Conservation (phyloP, 1,139 yeast species). For the Pichia sp. region DNA sequence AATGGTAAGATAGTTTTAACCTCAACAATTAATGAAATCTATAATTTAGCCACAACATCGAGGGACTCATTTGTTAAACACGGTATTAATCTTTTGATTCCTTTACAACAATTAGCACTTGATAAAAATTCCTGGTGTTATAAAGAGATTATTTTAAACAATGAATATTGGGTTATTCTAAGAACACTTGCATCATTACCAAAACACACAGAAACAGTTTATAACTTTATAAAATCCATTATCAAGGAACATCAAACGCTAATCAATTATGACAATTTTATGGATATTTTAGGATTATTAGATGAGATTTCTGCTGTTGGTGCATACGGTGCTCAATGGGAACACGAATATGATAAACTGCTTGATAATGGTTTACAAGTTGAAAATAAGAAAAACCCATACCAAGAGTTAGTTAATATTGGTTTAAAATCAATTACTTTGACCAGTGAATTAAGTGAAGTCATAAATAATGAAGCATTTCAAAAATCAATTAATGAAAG, state of each 20-base stretch:
- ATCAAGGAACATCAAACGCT: constrained; percentile 35
- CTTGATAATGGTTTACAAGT: constrained; percentile 38
- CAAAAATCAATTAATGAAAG: constrained; percentile 26
- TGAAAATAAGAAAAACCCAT: constrained; percentile 40
- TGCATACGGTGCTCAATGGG: constrained; percentile 73
- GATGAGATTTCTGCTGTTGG: constrained; percentile 83
- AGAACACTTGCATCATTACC: constrained; percentile 53
- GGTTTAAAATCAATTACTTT: constrained; percentile 59
- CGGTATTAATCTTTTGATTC: constrained; percentile 47
- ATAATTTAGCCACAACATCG: constrained; percentile 28
- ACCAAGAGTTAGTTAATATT: constrained; percentile 46
- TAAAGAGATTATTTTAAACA: constrained; percentile 33
- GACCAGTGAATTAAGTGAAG: constrained; percentile 44
- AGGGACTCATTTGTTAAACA: constrained; percentile 38
- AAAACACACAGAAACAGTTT: constrained; percentile 43
- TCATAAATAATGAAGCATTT: constrained; percentile 29
- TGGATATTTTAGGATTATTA: constrained; percentile 59
- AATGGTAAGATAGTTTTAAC: constrained; percentile 21
- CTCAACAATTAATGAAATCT: constrained; percentile 29
- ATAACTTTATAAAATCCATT: constrained; percentile 42
- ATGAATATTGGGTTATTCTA: constrained; percentile 58
- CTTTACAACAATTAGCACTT: constrained; percentile 43
- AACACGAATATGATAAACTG: constrained; percentile 48
- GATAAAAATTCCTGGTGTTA: constrained; percentile 46
- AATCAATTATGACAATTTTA: constrained; percentile 46